Percentiles rank a stretch among this genome's conserved stretches.
These are phyloP conservation scores for Craterostigma plantagineum DNA, from an alignment of 257 asterid genomes.

Conservation along the genomic window DNA sequence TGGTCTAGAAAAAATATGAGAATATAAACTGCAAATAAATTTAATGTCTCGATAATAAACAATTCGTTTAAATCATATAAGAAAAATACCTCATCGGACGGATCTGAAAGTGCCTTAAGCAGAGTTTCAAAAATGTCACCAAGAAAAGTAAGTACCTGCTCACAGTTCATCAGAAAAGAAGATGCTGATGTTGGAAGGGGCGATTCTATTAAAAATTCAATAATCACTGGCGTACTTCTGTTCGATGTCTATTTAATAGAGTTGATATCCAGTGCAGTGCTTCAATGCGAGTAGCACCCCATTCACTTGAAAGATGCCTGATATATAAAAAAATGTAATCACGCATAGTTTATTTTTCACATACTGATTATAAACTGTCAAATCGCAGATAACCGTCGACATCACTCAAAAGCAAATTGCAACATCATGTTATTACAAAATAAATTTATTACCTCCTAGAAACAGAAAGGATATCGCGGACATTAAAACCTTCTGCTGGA, in stretches of 20 bases:
- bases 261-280: slow-evolving; percentile 85
- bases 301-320: slow-evolving; percentile 86
- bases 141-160: slow-evolving; percentile 72
- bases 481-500: slow-evolving; percentile 82
- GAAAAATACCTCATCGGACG: slow-evolving; percentile 86
- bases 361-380: no score
- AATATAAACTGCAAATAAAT: no score
- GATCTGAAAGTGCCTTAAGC: slow-evolving; percentile 86
- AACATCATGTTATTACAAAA: no score
- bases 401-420: no score
- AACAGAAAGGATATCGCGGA: slow-evolving; percentile 68
- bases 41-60: no score
- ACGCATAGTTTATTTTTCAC: no score
- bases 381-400: no score
- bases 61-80: slow-evolving; percentile 2
- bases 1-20: no score
- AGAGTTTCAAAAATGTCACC: slow-evolving; percentile 73
- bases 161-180: background rate
- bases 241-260: slow-evolving; percentile 53
- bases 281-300: slow-evolving; percentile 98
- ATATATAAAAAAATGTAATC: slow-evolving; percentile 13
- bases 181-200: no score
- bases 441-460: slow-evolving; percentile 53
- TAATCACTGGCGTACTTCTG: slow-evolving; percentile 27
- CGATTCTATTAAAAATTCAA: no score